Base-by-base conservation (phyloP, 1,284 basidiomycete genomes). In the Moesziomyces parantarcticus region DNA sequence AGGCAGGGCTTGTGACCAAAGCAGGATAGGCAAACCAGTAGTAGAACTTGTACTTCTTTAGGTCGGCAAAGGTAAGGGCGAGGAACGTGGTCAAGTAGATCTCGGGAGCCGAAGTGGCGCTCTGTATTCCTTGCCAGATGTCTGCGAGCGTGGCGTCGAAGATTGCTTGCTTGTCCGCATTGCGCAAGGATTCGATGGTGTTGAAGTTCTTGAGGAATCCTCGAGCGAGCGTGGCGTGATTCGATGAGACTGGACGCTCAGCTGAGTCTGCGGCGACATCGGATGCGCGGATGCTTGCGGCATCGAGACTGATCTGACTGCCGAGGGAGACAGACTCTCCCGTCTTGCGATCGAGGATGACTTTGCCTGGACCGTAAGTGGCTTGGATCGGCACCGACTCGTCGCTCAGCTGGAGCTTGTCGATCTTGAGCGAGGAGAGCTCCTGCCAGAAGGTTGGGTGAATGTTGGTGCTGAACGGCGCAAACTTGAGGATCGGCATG, bases 11-110 rank as follows among this genome's bases (percentile, higher is more conserved):
- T 1, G 72, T 87, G 0, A 91, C 89, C 59, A 98, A 89, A 0
- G 94, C 93, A 0, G 97, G 97, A 84, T 97, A 97, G 0, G 92
- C 92, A 79, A 97, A 97, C 95, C 96, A 98, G 85, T 99, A 97
- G 83, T 92, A 94, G 84, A 93, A 98, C 71, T 91, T 92, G 87
- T 96, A 98, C 85, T 96, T 97, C 87, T 99, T 99, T 63, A 99
- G 89, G 84, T 99, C 97, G 0, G 97, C 92, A 79, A 91, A 99
- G 0, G 94, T 93, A 74, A 99, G 91, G 25, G 97, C 86, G 16
- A 97, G 87, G 85, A 98, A 98, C 3, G 88, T 87, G 58, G 89
- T 92, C 49, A 97, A 87, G 0, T 34, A 26, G 5, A 20, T 23
- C 14, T 59, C 65, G 51, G 77, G 76, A 10, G 75, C 62, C 26